Evolutionary conservation across 768 basidiomycete genomes (phyloP), one percentile per base, ranked within the genome.

Genomic region (Tubosaeta sp.): DNA sequence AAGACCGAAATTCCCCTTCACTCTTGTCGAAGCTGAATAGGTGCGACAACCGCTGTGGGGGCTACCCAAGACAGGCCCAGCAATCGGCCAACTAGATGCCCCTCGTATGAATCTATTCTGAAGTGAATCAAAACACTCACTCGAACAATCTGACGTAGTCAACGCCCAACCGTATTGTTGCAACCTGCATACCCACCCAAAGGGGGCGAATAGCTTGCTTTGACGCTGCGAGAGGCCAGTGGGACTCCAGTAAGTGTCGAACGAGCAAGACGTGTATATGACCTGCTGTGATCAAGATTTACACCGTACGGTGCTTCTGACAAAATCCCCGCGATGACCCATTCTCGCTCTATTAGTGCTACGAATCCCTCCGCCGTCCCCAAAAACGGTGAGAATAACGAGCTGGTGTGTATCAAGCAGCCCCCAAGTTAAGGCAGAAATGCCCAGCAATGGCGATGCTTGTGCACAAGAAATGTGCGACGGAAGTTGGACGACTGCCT

Each of bases 121-220:
- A 61, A 66, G 61, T 66, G 65, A 66, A 56, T 46, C 64, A 66
- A 68, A 62, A 64, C 66, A 64, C 65, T 66, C 66, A 62, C 66
- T 38, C 45, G 47, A 53, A 57, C 53, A 51, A 54, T 29, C 29
- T 29, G 29, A 29, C 29, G 3, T 22, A 22, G 22, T 3, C 22
- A 22, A 22, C 22, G 3, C n/a, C n/a, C n/a, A 22, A 22, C 22
- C 22, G 22, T 22, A 22, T 22, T 22, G 29, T 48, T n/a, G 37
- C 46, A 48, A 45, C 39, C 44, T 33, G 38, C 50, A 38, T 41
- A 26, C 29, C 42, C 39, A 32, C 50, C n/a, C 46, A 19, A 32
- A 41, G 43, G 27, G 38, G 63, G 52, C 52, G 45, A 54, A 53
- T 38, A 51, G 47, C 60, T 39, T 41, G 49, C 59, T 45, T 52